Evolutionary conservation across 2,329 filamentous ascomycete species (phyloP).

Genomic region (Beauveria sp.): DNA sequence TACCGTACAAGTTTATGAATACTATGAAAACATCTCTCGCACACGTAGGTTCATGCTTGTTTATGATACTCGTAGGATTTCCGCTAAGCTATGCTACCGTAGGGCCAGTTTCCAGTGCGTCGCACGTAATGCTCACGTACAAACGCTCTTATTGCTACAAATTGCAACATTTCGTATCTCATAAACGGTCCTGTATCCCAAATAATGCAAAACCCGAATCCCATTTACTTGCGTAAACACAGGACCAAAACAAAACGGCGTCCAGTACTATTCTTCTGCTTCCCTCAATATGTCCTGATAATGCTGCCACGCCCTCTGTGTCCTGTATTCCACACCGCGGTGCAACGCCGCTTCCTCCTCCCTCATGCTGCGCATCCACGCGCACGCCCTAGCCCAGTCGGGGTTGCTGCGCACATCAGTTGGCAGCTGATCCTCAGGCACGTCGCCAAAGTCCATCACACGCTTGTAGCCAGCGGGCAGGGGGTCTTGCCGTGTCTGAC

Average conservation of each 20-base stretch:
- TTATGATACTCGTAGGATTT: no score
- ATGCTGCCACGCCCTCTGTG: not conserved
- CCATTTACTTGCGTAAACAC: no score
- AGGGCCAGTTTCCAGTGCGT: not conserved
- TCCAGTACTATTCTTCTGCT: not conserved
- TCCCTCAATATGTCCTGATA: not conserved
- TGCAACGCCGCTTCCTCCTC: not conserved
- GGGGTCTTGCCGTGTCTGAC: conserved; percentile 16
- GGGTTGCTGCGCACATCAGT: conserved; percentile 36
- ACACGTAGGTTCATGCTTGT: no score
- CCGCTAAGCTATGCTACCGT: not conserved
- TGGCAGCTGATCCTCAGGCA: conserved; percentile 34
- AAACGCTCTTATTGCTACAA: not conserved
- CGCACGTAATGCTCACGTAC: not conserved
- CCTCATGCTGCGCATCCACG: conserved; percentile 26
- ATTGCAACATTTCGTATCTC: not conserved
- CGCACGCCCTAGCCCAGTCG: conserved; percentile 35
- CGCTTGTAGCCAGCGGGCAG: conserved; percentile 23
- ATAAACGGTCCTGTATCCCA: not conserved
- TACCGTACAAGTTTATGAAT: not conserved
- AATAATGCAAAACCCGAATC: no score
- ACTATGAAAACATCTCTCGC: no score
- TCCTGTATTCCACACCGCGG: not conserved
- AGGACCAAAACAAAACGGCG: no score
- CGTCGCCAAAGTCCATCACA: conserved; percentile 29